Conservation (phyloP, 371 early-diverging fungal species). For the Mucor piriformis region DNA sequence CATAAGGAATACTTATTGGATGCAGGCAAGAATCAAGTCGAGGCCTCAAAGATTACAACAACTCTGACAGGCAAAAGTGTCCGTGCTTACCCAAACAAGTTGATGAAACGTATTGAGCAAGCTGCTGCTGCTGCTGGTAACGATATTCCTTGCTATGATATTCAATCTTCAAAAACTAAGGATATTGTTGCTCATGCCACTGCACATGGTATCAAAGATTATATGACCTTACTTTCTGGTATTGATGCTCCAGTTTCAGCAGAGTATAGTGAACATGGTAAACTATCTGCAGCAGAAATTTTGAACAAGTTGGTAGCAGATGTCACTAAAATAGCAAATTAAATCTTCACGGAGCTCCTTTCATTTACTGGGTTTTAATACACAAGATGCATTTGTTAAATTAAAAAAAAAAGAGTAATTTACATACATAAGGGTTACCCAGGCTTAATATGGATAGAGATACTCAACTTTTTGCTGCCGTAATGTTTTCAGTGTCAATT, state of each 20-base stretch:
- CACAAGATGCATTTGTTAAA: too few species aligned
- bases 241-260: slow-evolving; percentile 28
- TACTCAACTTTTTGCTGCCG: too few species aligned
- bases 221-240: slow-evolving; percentile 41
- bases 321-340: background rate
- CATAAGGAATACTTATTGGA: slow-evolving; percentile 33
- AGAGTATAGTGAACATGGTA: slow-evolving; percentile 39
- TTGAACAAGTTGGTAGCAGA: slow-evolving; percentile 34
- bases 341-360: too few species aligned
- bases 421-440: too few species aligned
- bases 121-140: background rate
- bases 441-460: too few species aligned
- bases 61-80: slow-evolving; percentile 40
- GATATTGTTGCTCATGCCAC: slow-evolving; percentile 42
- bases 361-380: too few species aligned
- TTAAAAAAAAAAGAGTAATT: background rate
- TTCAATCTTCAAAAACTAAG: slow-evolving; percentile 45
- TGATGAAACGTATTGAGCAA: slow-evolving; percentile 37
- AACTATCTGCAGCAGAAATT: slow-evolving; percentile 32
- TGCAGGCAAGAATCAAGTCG: slow-evolving; percentile 2
- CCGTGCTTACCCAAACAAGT: slow-evolving; percentile 39
- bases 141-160: slow-evolving; percentile 38
- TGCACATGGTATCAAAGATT: slow-evolving; percentile 26
- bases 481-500: too few species aligned
- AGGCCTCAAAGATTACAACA: slow-evolving; percentile 33